Percentiles rank a stretch among this genome's conserved stretches.
phyloP scores from a whole-genome alignment of 1,284 basidiomycete genomes.

The Chalciporus piperatoides region DNA sequence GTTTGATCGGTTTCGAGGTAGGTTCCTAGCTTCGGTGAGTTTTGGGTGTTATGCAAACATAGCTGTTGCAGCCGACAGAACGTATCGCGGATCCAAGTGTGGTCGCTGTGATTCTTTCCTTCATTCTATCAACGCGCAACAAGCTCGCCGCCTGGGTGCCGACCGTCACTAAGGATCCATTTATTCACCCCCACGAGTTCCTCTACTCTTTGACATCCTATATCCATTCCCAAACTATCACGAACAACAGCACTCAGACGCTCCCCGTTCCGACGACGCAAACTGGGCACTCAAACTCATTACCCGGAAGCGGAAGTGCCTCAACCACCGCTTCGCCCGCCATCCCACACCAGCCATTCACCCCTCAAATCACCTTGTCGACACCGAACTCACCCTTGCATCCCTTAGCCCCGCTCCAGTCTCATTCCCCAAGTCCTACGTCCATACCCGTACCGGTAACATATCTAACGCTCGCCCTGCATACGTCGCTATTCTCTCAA shows the following conservation, averaged over 20 bases:
- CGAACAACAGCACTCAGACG: conserved; percentile 13
- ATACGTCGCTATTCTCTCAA: conserved; percentile 46
- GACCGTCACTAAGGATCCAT: conserved; percentile 70
- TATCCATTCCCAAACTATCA: conserved; percentile 21
- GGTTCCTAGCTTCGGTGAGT: conserved; percentile 15
- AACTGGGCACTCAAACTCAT: conserved; percentile 14
- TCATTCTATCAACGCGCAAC: conserved; percentile 63
- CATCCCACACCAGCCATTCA: conserved; percentile 11
- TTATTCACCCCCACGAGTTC: conserved; percentile 61
- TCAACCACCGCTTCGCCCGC: conserved; percentile 17
- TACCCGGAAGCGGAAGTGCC: conserved; percentile 10
- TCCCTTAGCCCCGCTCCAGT: conserved; percentile 1
- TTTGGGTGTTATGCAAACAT: conserved; percentile 4
- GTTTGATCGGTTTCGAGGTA: conserved; percentile 60
- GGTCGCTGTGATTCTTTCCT: conserved; percentile 63
- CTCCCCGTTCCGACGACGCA: conserved; percentile 6
- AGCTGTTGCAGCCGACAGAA: conserved; percentile 54
- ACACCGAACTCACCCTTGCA: conserved; percentile 9
- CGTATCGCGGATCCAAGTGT: conserved; percentile 67
- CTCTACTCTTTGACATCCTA: conserved; percentile 39
- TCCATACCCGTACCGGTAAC: conserved; percentile 7
- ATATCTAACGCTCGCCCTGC: conserved; percentile 46
- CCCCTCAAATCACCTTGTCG: conserved; percentile 2
- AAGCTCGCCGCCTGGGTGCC: conserved; percentile 47
- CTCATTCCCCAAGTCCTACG: neutral